Percentiles rank a stretch among this genome's conserved stretches.
Evolutionary conservation across 2,329 filamentous ascomycete species (phyloP).

Genomic region (Xylaria sp.): DNA sequence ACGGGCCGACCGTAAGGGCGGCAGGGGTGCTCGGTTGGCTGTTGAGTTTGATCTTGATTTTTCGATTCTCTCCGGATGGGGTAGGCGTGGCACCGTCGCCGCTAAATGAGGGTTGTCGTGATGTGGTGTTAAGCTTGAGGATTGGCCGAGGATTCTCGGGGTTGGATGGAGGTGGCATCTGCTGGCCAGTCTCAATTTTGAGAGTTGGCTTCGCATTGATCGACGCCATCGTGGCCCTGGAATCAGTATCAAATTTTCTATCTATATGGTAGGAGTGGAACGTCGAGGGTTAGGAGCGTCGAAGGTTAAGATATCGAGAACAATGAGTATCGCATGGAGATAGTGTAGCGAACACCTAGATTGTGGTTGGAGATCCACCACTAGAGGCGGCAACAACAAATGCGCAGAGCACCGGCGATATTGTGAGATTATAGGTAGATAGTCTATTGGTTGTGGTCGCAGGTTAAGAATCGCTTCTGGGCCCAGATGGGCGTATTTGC

Average conservation of each 20-base stretch:
- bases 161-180: constrained; percentile 36
- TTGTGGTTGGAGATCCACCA: no score
- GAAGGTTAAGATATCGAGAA: background rate
- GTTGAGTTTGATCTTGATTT: constrained; percentile 46
- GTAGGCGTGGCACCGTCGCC: constrained; percentile 31
- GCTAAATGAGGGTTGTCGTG: constrained; percentile 34
- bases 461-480: background rate
- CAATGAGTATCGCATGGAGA: background rate
- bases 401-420: no score
- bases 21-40: constrained; percentile 37
- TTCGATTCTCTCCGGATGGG: constrained; percentile 36
- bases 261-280: background rate
- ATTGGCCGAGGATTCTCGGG: constrained; percentile 35
- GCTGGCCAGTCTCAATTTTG: constrained; percentile 33
- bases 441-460: no score
- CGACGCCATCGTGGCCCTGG: constrained; percentile 28
- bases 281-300: no score
- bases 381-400: no score
- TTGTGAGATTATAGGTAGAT: no score
- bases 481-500: background rate
- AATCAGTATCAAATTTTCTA: background rate
- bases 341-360: background rate
- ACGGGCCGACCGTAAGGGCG: constrained; percentile 27
- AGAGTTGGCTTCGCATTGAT: constrained; percentile 34
- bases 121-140: constrained; percentile 37